Conservation (phyloP, 2,329 filamentous ascomycete genomes). For the Fusarium sp. region DNA sequence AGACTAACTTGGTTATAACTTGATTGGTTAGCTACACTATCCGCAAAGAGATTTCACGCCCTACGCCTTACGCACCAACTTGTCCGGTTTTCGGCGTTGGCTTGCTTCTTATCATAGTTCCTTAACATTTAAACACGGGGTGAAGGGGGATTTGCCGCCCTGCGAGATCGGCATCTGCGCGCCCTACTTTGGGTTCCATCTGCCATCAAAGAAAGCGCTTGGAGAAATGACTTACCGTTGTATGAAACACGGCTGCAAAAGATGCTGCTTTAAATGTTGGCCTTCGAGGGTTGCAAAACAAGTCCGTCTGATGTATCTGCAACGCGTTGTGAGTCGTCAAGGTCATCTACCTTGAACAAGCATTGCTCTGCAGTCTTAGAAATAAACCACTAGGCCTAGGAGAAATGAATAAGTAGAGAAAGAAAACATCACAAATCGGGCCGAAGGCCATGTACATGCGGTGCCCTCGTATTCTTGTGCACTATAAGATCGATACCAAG, state of each 20-base stretch:
- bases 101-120: not conserved
- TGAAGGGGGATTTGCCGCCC: not conserved
- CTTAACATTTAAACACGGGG: not conserved
- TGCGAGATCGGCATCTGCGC: not conserved
- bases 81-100: not conserved
- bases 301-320: too few relatives aligned
- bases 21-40: too few relatives aligned
- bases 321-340: too few relatives aligned
- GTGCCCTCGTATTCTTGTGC: not conserved
- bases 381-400: too few relatives aligned
- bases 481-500: not conserved
- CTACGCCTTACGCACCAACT: not conserved
- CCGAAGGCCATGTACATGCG: not conserved
- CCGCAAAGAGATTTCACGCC: not conserved
- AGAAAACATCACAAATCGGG: not conserved
- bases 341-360: too few relatives aligned
- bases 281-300: too few relatives aligned
- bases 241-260: too few relatives aligned
- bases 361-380: too few relatives aligned
- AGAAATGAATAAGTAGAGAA: not conserved
- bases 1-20: too few relatives aligned
- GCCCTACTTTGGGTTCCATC: not conserved
- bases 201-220: too few relatives aligned
- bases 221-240: too few relatives aligned
- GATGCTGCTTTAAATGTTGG: too few relatives aligned